phyloP scores from a whole-genome alignment of 371 early-diverging fungal genomes.

The Gilbertella persicaria region DNA sequence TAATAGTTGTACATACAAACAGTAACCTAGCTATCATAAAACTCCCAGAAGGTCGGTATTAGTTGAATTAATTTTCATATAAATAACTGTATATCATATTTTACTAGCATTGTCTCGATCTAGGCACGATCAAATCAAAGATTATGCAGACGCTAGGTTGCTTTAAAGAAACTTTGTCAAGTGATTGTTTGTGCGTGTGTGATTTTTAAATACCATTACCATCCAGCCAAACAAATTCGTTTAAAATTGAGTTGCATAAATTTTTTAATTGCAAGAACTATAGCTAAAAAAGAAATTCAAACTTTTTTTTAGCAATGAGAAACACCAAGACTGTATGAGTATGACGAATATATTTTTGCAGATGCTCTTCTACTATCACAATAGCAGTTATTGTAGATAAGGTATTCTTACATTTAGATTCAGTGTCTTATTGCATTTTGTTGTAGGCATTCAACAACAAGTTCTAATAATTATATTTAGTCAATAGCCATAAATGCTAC shows the following conservation, averaged over 20 bases:
- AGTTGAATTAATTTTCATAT: conserved; percentile 31
- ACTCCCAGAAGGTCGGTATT: too few species aligned
- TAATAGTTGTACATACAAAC: too few species aligned
- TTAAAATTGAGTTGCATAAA: not conserved
- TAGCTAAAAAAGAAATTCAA: too few species aligned
- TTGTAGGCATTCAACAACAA: conserved; percentile 82
- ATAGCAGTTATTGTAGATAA: too few species aligned
- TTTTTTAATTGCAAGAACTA: too few species aligned
- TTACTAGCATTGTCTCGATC: conserved; percentile 38
- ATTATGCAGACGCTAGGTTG: conserved; percentile 55
- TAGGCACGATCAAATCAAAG: conserved; percentile 6
- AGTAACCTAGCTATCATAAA: too few species aligned
- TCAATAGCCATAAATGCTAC: conserved; percentile 70
- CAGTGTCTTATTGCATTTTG: too few species aligned
- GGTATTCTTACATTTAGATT: conserved; percentile 68
- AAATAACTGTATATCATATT: conserved; percentile 56
- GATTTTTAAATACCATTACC: not conserved
- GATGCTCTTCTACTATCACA: too few species aligned
- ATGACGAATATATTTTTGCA: too few species aligned
- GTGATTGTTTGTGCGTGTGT: conserved; percentile 53
- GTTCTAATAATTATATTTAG: conserved; percentile 77
- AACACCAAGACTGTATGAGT: too few species aligned
- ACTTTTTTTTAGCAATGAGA: too few species aligned
- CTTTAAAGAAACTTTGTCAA: conserved; percentile 66
- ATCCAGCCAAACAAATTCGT: not conserved